These are phyloP conservation scores for Lachnellula cervina DNA, from an alignment of 2,329 filamentous ascomycete species.

Conservation along the genomic window DNA sequence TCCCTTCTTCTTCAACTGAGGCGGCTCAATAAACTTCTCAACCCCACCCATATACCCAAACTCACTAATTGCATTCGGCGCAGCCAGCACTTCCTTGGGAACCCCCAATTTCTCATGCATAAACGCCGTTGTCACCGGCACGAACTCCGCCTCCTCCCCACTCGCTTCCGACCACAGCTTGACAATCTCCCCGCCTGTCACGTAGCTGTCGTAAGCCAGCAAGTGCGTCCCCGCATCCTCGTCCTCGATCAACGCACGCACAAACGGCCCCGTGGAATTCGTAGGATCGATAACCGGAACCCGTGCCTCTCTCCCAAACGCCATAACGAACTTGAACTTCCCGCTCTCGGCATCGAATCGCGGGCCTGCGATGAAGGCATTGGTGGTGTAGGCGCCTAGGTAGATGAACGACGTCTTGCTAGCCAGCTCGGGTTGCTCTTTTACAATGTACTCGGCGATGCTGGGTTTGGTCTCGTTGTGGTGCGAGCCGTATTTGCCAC, in stretches of 20 bases:
- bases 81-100: constrained; percentile 37
- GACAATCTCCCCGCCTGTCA: constrained; percentile 32
- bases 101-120: constrained; percentile 35
- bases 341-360: constrained; percentile 23
- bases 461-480: constrained; percentile 33
- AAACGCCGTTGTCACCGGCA: constrained; percentile 28
- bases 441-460: constrained; percentile 29
- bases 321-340: constrained; percentile 32
- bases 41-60: constrained; percentile 39
- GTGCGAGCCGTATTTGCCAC: constrained; percentile 39
- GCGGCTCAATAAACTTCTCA: constrained; percentile 34
- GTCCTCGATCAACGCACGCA: constrained; percentile 39
- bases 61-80: constrained; percentile 33
- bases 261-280: constrained; percentile 40
- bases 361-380: constrained; percentile 12
- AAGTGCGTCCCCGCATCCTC: constrained; percentile 38
- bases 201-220: constrained; percentile 40
- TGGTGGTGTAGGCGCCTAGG: constrained; percentile 19
- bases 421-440: constrained; percentile 23
- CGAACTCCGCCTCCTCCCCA: constrained; percentile 33
- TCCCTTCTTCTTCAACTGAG: constrained; percentile 34
- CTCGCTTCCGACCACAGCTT: constrained; percentile 35
- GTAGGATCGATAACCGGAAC: constrained; percentile 39
- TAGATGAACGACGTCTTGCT: constrained; percentile 33
- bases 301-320: constrained; percentile 19